Base-by-base conservation (phyloP, 2,329 filamentous ascomycete genomes). In the Didymella exigua region DNA sequence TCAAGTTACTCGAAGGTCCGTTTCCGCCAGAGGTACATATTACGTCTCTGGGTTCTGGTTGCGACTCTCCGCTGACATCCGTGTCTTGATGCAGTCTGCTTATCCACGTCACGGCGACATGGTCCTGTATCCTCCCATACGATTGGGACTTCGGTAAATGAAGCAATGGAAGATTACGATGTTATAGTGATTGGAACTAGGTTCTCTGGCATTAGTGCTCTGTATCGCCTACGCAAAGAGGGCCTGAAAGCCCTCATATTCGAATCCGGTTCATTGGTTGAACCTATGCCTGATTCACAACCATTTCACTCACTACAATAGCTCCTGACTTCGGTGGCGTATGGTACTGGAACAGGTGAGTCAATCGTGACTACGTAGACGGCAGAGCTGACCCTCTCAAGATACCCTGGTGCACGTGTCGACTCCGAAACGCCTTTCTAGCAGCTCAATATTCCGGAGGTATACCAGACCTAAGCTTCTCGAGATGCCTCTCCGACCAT, bases 351-450 rank as follows among this genome's bases (percentile, higher is more conserved):
- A 48, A 56, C 21, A 36, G 48, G 40, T 50, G 19, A 7, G 27
- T 31, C 9, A 4, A 48, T 3, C 18, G 9, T 10, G n/a, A 26
- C 24, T 19, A 21, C 4, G n/a, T 13, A 4, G 24, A 4, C 10
- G 9, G 11, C 10, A 19, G 38, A 19, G 40, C 29, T 44, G 11
- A 44, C 18, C 8, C 3, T 16, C 16, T 4, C 0, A n/a, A 44
- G 49, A 14, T 74, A 74, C 33, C 70, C 71, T 2, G 71, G 69
- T 6, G 71, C 70, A 2, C 64, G 69, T 7, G 68, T 71, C 8
- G 69, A 73, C 44, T 61, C 57, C 9, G 69, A 70, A 49, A 60
- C 53, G 4, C 68, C 69, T 10, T 67, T 68, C 42, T 73, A 73
- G 51, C 67, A 72, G 48, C 62, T 72, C 37, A 62, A 56, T 52